Base-by-base conservation (phyloP, 1,284 basidiomycete species). In the Heterobasidion irregulare region DNA sequence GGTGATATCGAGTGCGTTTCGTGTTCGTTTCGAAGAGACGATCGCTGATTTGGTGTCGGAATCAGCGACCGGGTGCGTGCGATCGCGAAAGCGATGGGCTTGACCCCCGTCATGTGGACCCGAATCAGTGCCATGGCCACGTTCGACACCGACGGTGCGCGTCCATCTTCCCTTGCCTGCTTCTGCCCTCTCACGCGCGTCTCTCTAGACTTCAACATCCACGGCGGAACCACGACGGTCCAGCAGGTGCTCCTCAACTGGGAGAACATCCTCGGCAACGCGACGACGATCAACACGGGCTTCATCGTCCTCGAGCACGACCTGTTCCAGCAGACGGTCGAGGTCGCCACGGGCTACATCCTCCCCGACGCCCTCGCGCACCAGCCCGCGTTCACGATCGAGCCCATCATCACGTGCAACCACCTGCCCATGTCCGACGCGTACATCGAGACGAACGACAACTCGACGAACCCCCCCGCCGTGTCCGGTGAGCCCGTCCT, bases 231-330 rank as follows among this genome's bases (percentile, higher is more conserved):
- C 12, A 79, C 80, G 33, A 79, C 76, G 18, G 80, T 82, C 35
- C 65, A 72, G 48, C 70, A 84, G 68, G 80, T 86, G 62, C 67
- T 84, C 34, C 68, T 75, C 57, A 86, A 86, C 71, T 86, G 84
- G 82, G 69, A 84, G 59, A 69, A 73, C 58, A 86, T 88, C 64
- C 70, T 85, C 38, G 69, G 69, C 55, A 83, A 82, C 62, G 79
- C 74, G 2, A 69, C 76, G 2, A 62, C 65, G 4, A 70, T 80
- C 53, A 58, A 74, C 60, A 77, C 66, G 9, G 85, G 85, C 10
- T 88, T 88, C 70, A 85, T 88, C 57, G 83, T 86, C 49, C 80
- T 97, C 48, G 86, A 86, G 66, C 85, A 88, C 63, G 85, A 88
- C 66, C 73, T 87, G 47, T 86, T 83, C 72, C 76, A 82, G 64